Percentiles rank a stretch among this genome's conserved stretches.
Conservation (phyloP, 23 red algal genomes). For the Agarophyton chilense region DNA sequence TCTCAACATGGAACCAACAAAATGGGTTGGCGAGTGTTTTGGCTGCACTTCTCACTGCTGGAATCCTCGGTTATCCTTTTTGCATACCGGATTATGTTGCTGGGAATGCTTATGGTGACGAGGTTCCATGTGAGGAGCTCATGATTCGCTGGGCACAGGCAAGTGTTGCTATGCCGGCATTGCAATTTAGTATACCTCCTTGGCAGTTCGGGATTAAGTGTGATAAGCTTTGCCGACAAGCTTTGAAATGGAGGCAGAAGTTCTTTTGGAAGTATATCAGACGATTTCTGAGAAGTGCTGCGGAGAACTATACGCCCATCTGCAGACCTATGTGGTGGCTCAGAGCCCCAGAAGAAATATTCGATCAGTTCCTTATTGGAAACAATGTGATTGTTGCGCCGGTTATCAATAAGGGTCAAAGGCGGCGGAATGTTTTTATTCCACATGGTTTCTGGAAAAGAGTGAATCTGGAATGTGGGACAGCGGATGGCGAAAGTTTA, state of each 20-base stretch:
- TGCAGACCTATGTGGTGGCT: slow-evolving; percentile 91
- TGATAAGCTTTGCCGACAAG: slow-evolving; percentile 37
- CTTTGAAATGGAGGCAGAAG: slow-evolving; percentile 68
- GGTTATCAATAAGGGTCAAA: slow-evolving; percentile 51
- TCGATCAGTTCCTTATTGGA: slow-evolving; percentile 84
- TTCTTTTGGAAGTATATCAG: slow-evolving; percentile 63
- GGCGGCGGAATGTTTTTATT: slow-evolving; percentile 71
- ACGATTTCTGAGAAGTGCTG: slow-evolving; percentile 19
- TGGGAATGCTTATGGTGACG: slow-evolving; percentile 91
- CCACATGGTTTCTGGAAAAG: slow-evolving; percentile 75
- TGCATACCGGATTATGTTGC: slow-evolving; percentile 91
- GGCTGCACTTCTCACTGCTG: slow-evolving; percentile 72
- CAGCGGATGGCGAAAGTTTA: neutral
- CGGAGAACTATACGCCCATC: slow-evolving; percentile 65
- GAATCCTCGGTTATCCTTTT: slow-evolving; percentile 86
- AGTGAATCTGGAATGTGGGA: neutral
- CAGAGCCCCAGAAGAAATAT: slow-evolving; percentile 52
- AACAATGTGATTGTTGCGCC: slow-evolving; percentile 89
- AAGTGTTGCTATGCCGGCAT: slow-evolving; percentile 87
- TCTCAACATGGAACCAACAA: slow-evolving; percentile 82
- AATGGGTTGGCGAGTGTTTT: slow-evolving; percentile 89
- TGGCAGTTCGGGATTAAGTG: slow-evolving; percentile 72
- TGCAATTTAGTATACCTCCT: slow-evolving; percentile 87
- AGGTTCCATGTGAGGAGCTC: slow-evolving; percentile 69
- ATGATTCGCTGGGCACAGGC: slow-evolving; percentile 89